phyloP scores from a whole-genome alignment of 441 rosid genomes.

The Eutrema salsugineum region DNA sequence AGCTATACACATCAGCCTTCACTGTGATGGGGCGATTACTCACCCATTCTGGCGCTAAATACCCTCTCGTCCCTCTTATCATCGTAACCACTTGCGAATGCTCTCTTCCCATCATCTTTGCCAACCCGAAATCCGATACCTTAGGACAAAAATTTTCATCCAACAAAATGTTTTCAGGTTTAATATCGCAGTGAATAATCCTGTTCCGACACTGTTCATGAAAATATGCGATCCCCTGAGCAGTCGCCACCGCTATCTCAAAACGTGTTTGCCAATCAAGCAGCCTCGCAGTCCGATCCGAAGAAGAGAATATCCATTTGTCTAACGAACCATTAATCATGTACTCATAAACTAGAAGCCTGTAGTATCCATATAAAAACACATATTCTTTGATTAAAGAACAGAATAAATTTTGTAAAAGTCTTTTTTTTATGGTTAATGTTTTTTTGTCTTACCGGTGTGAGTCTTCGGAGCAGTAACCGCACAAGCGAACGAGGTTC shows the following conservation, averaged over 20 bases:
- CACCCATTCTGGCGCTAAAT: slow-evolving; percentile 93
- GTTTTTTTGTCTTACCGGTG: slow-evolving; percentile 48
- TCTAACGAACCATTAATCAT: slow-evolving; percentile 89
- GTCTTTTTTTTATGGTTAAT: not conserved
- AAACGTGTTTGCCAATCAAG: slow-evolving; percentile 82
- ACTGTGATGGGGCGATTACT: slow-evolving; percentile 89
- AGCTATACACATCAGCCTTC: slow-evolving; percentile 92
- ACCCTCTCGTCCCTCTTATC: slow-evolving; percentile 95
- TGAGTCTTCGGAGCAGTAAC: slow-evolving; percentile 80
- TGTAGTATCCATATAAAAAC: slow-evolving; percentile 16
- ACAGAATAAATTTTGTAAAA: not conserved
- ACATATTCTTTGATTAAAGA: not conserved
- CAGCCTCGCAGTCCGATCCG: slow-evolving; percentile 30
- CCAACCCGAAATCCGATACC: slow-evolving; percentile 87
- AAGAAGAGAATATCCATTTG: slow-evolving; percentile 85
- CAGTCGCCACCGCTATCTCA: slow-evolving; percentile 62
- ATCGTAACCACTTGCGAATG: slow-evolving; percentile 88
- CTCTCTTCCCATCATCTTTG: slow-evolving; percentile 91
- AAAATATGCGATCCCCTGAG: slow-evolving; percentile 86
- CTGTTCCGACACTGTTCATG: slow-evolving; percentile 91
- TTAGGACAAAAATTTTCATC: slow-evolving; percentile 81
- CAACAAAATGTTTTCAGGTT: slow-evolving; percentile 80
- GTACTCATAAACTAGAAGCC: slow-evolving; percentile 85
- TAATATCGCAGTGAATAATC: slow-evolving; percentile 89
- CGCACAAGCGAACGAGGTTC: slow-evolving; percentile 89